Evolutionary conservation across 352 stramenopile genomes (phyloP), one percentile per base, ranked within the genome.

Genomic region (Peronospora belbahrii): DNA sequence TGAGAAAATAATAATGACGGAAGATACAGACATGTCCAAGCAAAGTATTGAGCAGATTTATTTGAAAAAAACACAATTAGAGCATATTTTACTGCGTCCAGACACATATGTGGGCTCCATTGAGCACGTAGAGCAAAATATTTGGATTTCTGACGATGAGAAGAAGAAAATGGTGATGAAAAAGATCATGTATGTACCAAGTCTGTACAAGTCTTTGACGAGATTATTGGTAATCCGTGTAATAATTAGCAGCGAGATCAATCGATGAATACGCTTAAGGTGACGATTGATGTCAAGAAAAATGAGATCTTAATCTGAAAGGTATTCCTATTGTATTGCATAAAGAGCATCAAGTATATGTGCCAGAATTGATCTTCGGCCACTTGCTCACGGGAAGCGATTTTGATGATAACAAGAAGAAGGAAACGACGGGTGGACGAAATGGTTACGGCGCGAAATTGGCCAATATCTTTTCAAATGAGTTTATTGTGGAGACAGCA

Each of bases 241-340:
- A 97, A 99, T 61, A 99, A 99, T 83, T 99, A 99, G 72, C 97
- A 99, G 70, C 88, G 97, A 20, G 97, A 99, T 83, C 82, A 90
- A 38, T 75, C 78, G 19, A 97, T 97, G 89, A 79, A 95, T 60
- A 90, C 75, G 15, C 59, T 97, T 3, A 97, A 98, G 30, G 95
- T 99, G 7, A 87, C 68, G 3, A 97, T 98, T 32, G 74, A 98
- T 51, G 73, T 75, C 0, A 87, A 94, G 34, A 78, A 83, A 22
- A 95, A 93, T 35, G 73, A 77, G 31, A 98, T 99, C 64, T 97
- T 80, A 7, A 89, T 99, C 32, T 95, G 74, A 95, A 95, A 51
- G 95, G 95, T 8, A 98, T 99, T 47, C 96, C 96, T 0, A 83
- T 99, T 40, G 85, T 91, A 46, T 79, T 98, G 41, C 96, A 99